Base-by-base conservation (phyloP, 371 early-diverging fungal genomes). In the Circinella minor region DNA sequence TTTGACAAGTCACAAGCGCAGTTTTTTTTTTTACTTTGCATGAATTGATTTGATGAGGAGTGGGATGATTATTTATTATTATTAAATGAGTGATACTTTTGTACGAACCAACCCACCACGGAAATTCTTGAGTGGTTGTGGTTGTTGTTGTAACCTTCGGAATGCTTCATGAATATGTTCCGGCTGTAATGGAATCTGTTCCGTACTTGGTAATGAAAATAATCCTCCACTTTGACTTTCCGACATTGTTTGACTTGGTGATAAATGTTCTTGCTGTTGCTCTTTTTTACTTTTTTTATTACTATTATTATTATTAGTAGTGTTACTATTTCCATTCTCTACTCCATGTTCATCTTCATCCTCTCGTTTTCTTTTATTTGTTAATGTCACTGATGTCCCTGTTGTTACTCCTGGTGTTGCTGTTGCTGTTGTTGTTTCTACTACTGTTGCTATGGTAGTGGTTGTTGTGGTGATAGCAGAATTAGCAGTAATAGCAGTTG, bases 141-240 rank as follows among this genome's bases (percentile, higher is more conserved):
- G 90, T 6, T 87, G 74, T 55, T 87, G 86, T 71, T 95, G 95
- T 43, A 95, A 71, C 61, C 93, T 76, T 70, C 94, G 81, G 73
- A 93, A 97, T 3, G 96, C 98, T 77, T 97, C 98, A 43, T 93
- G 91, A 48, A 98, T 93, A 76, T 98, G 98, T 55, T 87, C 86
- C 1, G 94, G 91, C 48, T 90, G 81, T 59, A 98, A 72, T 18
- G 97, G 96, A 48, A 91, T 88, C 73, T 92, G 93, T 63, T 90
- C 93, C 43, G 89, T 86, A 27, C 86, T 90, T 7, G 95, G 93
- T 18, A 91, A 78, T 0, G 91, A 89, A 80, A 97, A 95, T 69
- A 95, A 77, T 13, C 89, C 91, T 13, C 82, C 74, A 6, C 10
- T 75, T 77, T n/a, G 77, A 5, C 51, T 15, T 13, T 51, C 51